Conservation (phyloP, 257 asterid species). For the Solanum stenotomum region DNA sequence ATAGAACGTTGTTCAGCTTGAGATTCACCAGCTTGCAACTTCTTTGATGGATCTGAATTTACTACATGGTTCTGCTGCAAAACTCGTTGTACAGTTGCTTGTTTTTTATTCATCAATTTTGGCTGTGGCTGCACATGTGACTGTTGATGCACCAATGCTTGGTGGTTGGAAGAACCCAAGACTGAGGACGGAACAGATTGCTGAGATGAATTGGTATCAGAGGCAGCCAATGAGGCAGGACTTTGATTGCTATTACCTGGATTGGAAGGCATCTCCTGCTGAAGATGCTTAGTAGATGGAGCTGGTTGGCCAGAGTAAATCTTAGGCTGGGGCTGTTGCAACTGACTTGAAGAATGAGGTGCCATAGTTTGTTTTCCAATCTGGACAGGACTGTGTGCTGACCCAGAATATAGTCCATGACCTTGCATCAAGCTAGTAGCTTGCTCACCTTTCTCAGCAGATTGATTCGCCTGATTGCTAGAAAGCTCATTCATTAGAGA, state of each 20-base stretch:
- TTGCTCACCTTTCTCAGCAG: constrained; percentile 45
- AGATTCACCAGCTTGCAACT: constrained; percentile 38
- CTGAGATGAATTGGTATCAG: constrained; percentile 30
- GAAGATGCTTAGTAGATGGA: constrained; percentile 37
- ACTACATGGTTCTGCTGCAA: constrained; percentile 36
- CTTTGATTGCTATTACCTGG: constrained; percentile 40
- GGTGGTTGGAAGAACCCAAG: constrained; percentile 39
- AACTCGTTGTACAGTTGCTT: constrained; percentile 35
- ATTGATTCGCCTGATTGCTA: constrained; percentile 31
- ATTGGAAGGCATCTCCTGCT: constrained; percentile 28
- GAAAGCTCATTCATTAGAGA: constrained; percentile 48
- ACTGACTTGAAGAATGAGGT: constrained; percentile 46
- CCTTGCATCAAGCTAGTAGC: constrained; percentile 29
- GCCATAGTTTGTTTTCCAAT: constrained; percentile 33
- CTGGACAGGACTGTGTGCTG: constrained; percentile 31
- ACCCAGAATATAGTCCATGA: constrained; percentile 40
- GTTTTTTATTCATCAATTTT: constrained; percentile 44
- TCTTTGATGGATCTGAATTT: constrained; percentile 25
- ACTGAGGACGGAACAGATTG: constrained; percentile 38
- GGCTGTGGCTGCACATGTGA: constrained; percentile 35
- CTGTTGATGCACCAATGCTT: background rate
- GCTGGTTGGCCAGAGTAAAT: constrained; percentile 40
- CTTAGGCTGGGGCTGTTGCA: constrained; percentile 46
- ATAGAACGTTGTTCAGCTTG: constrained; percentile 40
- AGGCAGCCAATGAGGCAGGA: constrained; percentile 35